phyloP scores from a whole-genome alignment of 768 basidiomycete genomes.

The Mycena capillaripes region DNA sequence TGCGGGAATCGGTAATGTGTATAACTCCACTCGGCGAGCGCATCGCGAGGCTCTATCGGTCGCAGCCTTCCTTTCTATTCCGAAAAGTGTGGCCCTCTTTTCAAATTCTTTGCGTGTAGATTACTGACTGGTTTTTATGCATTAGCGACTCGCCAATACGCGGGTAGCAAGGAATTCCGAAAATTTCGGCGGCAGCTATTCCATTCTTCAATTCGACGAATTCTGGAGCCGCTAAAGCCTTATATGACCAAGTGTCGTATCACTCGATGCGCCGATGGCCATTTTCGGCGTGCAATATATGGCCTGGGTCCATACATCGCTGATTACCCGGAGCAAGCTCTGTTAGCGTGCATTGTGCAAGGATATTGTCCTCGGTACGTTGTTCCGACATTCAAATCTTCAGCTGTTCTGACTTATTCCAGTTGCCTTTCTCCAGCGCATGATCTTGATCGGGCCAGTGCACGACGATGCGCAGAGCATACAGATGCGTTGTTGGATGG shows the following conservation, averaged over 20 bases:
- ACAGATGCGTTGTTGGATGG: slow-evolving; percentile 34
- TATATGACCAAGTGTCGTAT: slow-evolving; percentile 37
- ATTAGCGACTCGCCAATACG: slow-evolving; percentile 30
- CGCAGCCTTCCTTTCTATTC: slow-evolving; percentile 30
- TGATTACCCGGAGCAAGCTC: slow-evolving; percentile 47
- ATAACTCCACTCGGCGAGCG: slow-evolving; percentile 27
- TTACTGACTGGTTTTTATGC: background rate
- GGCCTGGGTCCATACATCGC: slow-evolving; percentile 42
- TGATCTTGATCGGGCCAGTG: slow-evolving; percentile 6
- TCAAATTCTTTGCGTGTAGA: background rate
- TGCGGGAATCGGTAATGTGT: slow-evolving; percentile 30
- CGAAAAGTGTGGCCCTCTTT: slow-evolving; percentile 36
- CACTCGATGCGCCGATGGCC: slow-evolving; percentile 36
- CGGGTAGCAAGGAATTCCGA: slow-evolving; percentile 22
- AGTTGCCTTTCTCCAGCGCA: background rate
- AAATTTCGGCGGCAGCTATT: slow-evolving; percentile 42
- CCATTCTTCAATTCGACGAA: slow-evolving; percentile 35
- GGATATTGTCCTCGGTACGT: slow-evolving; percentile 45
- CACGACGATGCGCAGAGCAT: slow-evolving; percentile 32
- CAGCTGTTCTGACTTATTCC: background rate
- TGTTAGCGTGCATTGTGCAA: slow-evolving; percentile 38
- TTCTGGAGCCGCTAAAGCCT: slow-evolving; percentile 32
- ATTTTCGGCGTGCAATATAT: slow-evolving; percentile 38
- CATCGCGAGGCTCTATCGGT: slow-evolving; percentile 24
- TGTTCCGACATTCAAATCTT: background rate